Percentiles rank a stretch among this genome's conserved stretches.
These are phyloP conservation scores for Rehmannia glutinosa DNA, from an alignment of 257 asterid species.

Conservation along the genomic window DNA sequence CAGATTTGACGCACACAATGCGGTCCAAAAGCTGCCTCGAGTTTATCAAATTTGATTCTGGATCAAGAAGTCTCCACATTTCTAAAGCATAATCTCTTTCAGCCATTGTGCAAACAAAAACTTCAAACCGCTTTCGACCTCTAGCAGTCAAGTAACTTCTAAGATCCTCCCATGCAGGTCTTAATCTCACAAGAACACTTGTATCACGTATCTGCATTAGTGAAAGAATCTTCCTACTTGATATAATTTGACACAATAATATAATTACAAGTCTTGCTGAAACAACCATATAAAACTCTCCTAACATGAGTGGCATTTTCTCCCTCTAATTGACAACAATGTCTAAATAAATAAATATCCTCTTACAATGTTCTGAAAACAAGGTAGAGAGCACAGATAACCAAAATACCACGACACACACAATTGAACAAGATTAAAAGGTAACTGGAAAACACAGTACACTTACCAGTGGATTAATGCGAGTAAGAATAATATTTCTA, in stretches of 20 bases:
- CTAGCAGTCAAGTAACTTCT: conserved; percentile 89
- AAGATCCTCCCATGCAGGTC: conserved; percentile 99
- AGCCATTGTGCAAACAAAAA: conserved; percentile 99
- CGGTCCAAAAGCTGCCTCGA: conserved; percentile 73
- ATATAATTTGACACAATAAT: not conserved
- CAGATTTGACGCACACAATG: conserved; percentile 90
- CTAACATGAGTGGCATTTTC: conserved; percentile 6
- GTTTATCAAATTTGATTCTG: conserved; percentile 81
- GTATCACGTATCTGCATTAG: conserved; percentile 84
- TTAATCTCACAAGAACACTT: conserved; percentile 93
- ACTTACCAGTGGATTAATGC: conserved; percentile 80
- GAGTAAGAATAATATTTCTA: conserved; percentile 86
- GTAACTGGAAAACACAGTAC: conserved; percentile 2
- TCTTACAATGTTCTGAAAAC: not conserved
- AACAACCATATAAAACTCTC: conserved; percentile 1
- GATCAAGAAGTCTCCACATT: conserved; percentile 99
- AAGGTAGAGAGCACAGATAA: not conserved
- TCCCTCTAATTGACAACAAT: not conserved
- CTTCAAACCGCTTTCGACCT: conserved; percentile 97
- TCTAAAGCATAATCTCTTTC: conserved; percentile 97
- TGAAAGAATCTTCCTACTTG: conserved; percentile 1
- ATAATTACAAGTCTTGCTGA: not conserved
- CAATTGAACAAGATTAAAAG: not conserved
- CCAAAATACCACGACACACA: conserved; percentile 10
- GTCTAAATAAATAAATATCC: not conserved